phyloP scores from a whole-genome alignment of 1,284 basidiomycete genomes.

The Ceratorhiza oryzae-sativae region DNA sequence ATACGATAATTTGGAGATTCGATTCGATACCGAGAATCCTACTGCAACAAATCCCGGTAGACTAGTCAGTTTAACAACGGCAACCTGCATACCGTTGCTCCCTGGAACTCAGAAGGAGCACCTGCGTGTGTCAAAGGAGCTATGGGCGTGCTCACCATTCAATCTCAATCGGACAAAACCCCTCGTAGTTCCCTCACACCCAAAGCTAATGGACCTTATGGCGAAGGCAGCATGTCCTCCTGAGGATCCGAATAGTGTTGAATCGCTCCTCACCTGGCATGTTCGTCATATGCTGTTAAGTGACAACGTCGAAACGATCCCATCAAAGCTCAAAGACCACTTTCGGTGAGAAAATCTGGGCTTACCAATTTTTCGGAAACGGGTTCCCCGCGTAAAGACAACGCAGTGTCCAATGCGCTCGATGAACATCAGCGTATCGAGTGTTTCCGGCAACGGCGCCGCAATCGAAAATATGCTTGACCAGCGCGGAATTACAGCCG shows the following conservation, averaged over 20 bases:
- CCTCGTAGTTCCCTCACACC: neutral
- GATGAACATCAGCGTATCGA: conserved; percentile 48
- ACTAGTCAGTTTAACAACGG: conserved; percentile 26
- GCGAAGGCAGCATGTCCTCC: conserved; percentile 8
- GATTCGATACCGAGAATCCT: conserved; percentile 9
- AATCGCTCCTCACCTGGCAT: neutral
- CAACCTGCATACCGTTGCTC: neutral
- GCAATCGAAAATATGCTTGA: conserved; percentile 46
- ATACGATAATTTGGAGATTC: conserved; percentile 35
- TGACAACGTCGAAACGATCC: conserved; percentile 44
- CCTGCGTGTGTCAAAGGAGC: neutral
- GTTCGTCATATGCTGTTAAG: neutral
- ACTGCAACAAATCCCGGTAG: neutral
- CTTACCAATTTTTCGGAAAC: conserved; percentile 29
- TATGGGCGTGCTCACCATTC: conserved; percentile 7
- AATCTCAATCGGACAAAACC: neutral
- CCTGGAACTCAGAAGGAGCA: neutral
- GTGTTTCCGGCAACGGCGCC: conserved; percentile 45
- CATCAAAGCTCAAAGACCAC: conserved; percentile 46
- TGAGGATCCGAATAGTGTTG: neutral
- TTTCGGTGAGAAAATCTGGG: conserved; percentile 49
- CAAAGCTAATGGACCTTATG: conserved; percentile 6
- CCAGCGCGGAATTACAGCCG: conserved; percentile 44
- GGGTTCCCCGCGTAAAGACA: conserved; percentile 48
- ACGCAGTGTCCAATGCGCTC: conserved; percentile 46